Percentiles rank a stretch among this genome's conserved stretches.
These are phyloP conservation scores for Solanum phureja DNA, from an alignment of 257 asterid genomes.

Conservation along the genomic window DNA sequence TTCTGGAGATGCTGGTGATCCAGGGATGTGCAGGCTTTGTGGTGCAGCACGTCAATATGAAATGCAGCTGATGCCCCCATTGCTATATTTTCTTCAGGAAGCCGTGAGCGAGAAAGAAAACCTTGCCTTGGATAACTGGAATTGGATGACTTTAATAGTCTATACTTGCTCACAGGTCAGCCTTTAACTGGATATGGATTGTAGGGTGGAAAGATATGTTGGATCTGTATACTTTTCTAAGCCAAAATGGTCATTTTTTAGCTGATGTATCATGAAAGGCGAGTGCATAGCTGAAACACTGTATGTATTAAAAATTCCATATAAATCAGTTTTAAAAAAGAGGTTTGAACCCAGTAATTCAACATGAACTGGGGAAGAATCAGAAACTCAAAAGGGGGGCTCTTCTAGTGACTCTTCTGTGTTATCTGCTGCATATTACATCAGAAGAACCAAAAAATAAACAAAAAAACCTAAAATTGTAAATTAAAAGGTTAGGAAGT, in stretches of 20 bases:
- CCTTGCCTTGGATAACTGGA: conserved; percentile 35
- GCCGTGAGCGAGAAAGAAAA: conserved; percentile 37
- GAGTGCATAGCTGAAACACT: neutral
- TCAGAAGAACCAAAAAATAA: neutral
- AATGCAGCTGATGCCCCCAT: conserved; percentile 87
- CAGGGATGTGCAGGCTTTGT: conserved; percentile 52
- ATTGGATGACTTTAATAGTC: conserved; percentile 68
- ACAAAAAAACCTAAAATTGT: neutral
- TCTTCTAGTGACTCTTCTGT: neutral
- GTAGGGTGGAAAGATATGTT: neutral
- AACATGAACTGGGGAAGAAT: neutral
- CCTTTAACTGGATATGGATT: neutral
- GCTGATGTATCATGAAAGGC: neutral
- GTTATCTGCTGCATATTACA: neutral
- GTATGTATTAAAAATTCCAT: neutral
- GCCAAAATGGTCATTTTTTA: neutral
- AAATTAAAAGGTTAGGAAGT: neutral
- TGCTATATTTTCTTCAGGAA: conserved; percentile 68
- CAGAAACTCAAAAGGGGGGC: neutral
- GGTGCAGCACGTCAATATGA: conserved; percentile 66
- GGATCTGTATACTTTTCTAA: neutral
- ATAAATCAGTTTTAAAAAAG: neutral
- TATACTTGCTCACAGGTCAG: conserved; percentile 73
- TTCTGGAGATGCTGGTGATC: conserved; percentile 26
- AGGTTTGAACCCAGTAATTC: neutral